Evolutionary conservation across 1,284 basidiomycete species (phyloP).

Genomic region (Cryptococcus neoformans): DNA sequence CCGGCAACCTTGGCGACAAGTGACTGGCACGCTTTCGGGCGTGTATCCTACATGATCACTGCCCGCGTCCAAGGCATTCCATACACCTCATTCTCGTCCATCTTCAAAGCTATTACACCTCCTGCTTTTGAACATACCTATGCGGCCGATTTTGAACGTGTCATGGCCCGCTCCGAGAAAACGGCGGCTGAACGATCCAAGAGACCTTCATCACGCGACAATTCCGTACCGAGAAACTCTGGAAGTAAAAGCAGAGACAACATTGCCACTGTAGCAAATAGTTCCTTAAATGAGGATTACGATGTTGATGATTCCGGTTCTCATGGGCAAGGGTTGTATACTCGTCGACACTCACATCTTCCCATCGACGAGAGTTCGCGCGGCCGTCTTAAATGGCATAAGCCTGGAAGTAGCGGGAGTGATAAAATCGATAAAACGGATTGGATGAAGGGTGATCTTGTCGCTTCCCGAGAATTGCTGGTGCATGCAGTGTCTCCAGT

Average conservation of each 20-base stretch:
- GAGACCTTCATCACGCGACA: no score
- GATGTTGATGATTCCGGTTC: no score
- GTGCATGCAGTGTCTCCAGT: slow-evolving; percentile 42
- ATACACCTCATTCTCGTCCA: slow-evolving; percentile 8
- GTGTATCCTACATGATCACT: slow-evolving; percentile 35
- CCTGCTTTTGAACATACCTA: slow-evolving; percentile 18
- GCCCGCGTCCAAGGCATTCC: slow-evolving; percentile 24
- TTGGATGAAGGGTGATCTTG: slow-evolving; percentile 45
- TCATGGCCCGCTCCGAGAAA: slow-evolving; percentile 33
- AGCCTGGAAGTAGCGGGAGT: no score
- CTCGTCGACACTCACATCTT: no score
- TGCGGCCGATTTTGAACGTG: slow-evolving; percentile 31
- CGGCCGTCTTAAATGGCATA: no score
- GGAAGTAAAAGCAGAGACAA: no score
- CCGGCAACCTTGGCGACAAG: slow-evolving; percentile 36
- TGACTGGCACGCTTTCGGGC: slow-evolving; percentile 30
- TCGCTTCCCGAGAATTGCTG: slow-evolving; percentile 28
- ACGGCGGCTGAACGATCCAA: no score
- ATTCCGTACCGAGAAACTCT: no score
- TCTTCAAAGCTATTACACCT: slow-evolving; percentile 4
- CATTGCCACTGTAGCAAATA: no score
- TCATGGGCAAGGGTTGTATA: no score
- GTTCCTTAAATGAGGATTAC: no score
- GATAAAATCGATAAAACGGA: slow-evolving; percentile 22
- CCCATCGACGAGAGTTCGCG: no score